A percentile compares a stretch with the other conserved stretches of the same genome.
phyloP scores from a whole-genome alignment of 2,329 filamentous ascomycete genomes.

The Apiospora kogelbergensis region DNA sequence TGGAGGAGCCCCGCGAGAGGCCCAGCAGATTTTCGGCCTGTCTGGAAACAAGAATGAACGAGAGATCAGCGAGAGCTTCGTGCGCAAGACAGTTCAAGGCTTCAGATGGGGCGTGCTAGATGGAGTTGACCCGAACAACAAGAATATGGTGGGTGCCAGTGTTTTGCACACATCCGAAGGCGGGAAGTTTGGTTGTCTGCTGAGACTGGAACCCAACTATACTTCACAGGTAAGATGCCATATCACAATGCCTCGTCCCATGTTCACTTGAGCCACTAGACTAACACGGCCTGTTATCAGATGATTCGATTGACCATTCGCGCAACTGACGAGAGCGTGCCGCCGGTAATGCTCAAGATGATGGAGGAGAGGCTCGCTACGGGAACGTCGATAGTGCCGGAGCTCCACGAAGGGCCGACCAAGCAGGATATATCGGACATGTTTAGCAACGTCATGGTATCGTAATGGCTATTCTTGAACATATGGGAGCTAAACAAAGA shows the following conservation, averaged over 20 bases:
- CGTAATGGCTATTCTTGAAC: slow-evolving; percentile 17
- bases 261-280: neutral
- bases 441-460: slow-evolving; percentile 58
- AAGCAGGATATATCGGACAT: slow-evolving; percentile 53
- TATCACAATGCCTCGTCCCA: neutral
- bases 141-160: slow-evolving; percentile 91
- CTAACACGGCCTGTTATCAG: slow-evolving; percentile 46
- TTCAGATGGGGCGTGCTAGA: slow-evolving; percentile 88
- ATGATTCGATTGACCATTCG: slow-evolving; percentile 95
- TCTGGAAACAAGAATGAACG: slow-evolving; percentile 52
- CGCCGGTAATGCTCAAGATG: slow-evolving; percentile 73
- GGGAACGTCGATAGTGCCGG: slow-evolving; percentile 44
- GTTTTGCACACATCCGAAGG: slow-evolving; percentile 79
- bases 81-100: slow-evolving; percentile 72
- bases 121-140: slow-evolving; percentile 85
- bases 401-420: slow-evolving; percentile 41
- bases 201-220: slow-evolving; percentile 94
- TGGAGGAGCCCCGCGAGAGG: slow-evolving; percentile 81
- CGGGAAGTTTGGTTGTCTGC: slow-evolving; percentile 90
- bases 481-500: neutral
- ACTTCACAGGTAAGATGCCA: slow-evolving; percentile 71
- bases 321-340: slow-evolving; percentile 89
- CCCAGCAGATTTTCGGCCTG: slow-evolving; percentile 81
- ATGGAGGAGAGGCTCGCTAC: slow-evolving; percentile 81
- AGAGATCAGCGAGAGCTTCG: slow-evolving; percentile 69